These are phyloP conservation scores for Dovyalis caffra DNA, from an alignment of 345 rosid genomes.

Conservation along the genomic window DNA sequence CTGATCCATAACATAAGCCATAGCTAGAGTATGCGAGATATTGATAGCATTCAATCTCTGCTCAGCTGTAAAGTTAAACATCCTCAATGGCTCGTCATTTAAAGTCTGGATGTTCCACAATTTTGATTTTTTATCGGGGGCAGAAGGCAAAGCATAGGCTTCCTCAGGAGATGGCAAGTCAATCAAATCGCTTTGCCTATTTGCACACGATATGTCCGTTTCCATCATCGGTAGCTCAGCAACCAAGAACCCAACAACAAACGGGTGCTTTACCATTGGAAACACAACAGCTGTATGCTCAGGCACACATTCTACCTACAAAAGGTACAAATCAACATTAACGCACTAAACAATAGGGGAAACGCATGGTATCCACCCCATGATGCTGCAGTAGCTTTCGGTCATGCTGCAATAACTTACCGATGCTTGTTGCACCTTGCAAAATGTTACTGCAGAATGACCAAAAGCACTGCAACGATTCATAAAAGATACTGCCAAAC, in stretches of 20 bases:
- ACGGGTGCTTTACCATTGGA: constrained; percentile 92
- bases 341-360: too few relatives aligned
- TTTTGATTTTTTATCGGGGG: constrained; percentile 25
- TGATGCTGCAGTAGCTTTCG: too few relatives aligned
- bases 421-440: too few relatives aligned
- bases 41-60: constrained; percentile 71
- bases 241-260: constrained; percentile 89
- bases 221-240: constrained; percentile 66
- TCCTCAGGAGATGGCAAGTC: constrained; percentile 64
- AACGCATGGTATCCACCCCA: too few relatives aligned
- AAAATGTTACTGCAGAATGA: too few relatives aligned
- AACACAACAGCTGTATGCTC: constrained; percentile 74
- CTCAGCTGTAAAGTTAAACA: constrained; percentile 48
- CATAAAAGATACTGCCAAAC: too few relatives aligned
- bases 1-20: constrained; percentile 99
- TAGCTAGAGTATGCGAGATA: constrained; percentile 68
- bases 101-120: constrained; percentile 34
- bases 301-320: constrained; percentile 59
- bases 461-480: too few relatives aligned
- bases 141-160: constrained; percentile 46
- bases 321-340: constrained; percentile 15
- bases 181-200: constrained; percentile 23
- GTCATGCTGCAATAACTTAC: too few relatives aligned
- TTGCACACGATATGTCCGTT: constrained; percentile 10
- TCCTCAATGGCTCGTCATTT: constrained; percentile 24